These are phyloP conservation scores for Mortierella polycephala DNA, from an alignment of 371 early-diverging fungal species.

Conservation along the genomic window DNA sequence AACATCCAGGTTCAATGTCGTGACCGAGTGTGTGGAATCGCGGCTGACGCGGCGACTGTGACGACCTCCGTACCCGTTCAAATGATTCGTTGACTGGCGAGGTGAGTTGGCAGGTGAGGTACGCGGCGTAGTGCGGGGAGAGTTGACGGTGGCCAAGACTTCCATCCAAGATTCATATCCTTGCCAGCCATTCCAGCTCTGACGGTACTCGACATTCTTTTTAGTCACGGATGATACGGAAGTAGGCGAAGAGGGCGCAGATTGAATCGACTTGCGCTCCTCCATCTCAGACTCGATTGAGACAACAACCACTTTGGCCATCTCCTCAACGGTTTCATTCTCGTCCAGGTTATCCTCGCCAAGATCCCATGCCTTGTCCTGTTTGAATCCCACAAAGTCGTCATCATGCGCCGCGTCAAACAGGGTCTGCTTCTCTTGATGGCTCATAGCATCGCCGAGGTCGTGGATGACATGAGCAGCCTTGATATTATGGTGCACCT, in stretches of 20 bases:
- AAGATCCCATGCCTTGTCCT: constrained; percentile 25
- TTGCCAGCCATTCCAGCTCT: constrained; percentile 55
- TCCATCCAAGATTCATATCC: constrained; percentile 53
- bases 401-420: constrained; percentile 38
- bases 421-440: constrained; percentile 46
- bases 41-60: constrained; percentile 29
- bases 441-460: constrained; percentile 46
- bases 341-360: constrained; percentile 12
- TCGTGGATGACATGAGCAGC: constrained; percentile 48
- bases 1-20: constrained; percentile 45
- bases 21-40: constrained; percentile 36
- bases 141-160: constrained; percentile 43
- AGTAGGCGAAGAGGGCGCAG: constrained; percentile 40
- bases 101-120: constrained; percentile 36
- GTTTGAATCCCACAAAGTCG: constrained; percentile 42
- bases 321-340: constrained; percentile 28
- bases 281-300: constrained; percentile 37
- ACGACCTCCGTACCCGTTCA: constrained; percentile 14
- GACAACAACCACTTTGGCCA: constrained; percentile 39
- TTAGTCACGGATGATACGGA: constrained; percentile 9
- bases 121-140: constrained; percentile 46
- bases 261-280: constrained; percentile 20
- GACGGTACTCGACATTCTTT: constrained; percentile 23
- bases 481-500: constrained; percentile 31
- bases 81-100: constrained; percentile 33